Evolutionary conservation across 352 stramenopile species (phyloP).

Genomic region (Stramenopiles sp.): DNA sequence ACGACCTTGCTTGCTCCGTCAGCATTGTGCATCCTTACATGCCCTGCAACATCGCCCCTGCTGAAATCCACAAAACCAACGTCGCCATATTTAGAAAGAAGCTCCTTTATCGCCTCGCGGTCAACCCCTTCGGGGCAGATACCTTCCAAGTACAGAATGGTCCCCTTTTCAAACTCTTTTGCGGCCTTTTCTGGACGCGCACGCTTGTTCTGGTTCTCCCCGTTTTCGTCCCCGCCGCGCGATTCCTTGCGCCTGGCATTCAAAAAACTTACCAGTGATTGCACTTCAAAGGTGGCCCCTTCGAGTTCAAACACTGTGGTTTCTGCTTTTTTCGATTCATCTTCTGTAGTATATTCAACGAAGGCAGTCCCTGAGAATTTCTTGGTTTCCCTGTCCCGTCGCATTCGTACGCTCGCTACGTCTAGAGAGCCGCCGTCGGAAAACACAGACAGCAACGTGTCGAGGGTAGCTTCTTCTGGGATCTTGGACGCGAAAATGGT

Average conservation of each 20-base stretch:
- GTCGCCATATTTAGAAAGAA: conserved; percentile 15
- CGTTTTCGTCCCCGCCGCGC: not conserved
- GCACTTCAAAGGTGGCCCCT: not conserved
- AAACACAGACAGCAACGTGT: conserved; percentile 13
- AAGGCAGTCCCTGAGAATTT: conserved; percentile 1
- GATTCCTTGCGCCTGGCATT: not conserved
- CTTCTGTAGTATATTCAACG: conserved; percentile 4
- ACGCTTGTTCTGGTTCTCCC: not conserved
- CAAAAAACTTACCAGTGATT: not conserved
- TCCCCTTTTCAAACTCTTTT: not conserved
- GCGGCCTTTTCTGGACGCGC: not conserved
- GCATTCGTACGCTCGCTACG: not conserved
- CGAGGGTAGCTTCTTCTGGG: conserved; percentile 10
- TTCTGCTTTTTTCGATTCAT: not conserved
- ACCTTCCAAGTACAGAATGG: not conserved
- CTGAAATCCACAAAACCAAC: conserved; percentile 15
- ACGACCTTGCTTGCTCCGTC: not conserved
- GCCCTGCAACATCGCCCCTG: not conserved
- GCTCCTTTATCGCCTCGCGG: conserved; percentile 17
- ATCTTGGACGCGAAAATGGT: conserved; percentile 19
- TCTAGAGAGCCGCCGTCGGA: not conserved
- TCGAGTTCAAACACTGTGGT: not conserved
- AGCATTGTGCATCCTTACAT: not conserved
- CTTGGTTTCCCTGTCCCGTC: not conserved
- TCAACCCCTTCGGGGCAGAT: not conserved